Evolutionary conservation across 2,329 filamentous ascomycete genomes (phyloP).

Genomic region (Beauveria australis): DNA sequence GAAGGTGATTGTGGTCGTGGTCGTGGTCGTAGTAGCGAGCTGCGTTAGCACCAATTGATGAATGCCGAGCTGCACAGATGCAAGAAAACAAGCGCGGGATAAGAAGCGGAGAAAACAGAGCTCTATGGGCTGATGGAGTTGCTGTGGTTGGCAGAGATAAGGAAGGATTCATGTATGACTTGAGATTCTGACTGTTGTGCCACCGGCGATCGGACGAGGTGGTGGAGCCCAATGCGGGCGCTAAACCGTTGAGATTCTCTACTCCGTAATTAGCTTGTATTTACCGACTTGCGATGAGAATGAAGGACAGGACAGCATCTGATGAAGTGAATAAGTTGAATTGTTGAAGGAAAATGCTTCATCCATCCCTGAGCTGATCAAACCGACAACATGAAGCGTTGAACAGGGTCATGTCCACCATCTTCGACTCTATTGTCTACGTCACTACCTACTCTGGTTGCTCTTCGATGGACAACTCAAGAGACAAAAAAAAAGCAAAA

Average conservation of each 20-base stretch:
- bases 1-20: neutral
- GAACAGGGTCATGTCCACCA: too few relatives aligned
- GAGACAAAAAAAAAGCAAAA: too few relatives aligned
- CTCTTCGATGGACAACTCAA: too few relatives aligned
- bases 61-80: neutral
- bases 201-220: conserved; percentile 8
- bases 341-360: neutral
- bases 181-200: conserved; percentile 1
- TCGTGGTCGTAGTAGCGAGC: neutral
- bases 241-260: neutral
- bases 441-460: too few relatives aligned
- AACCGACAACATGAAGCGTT: too few relatives aligned
- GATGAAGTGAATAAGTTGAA: neutral
- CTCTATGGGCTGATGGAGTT: neutral
- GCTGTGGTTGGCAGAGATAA: neutral
- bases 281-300: neutral
- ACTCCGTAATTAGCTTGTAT: too few relatives aligned
- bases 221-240: neutral
- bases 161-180: neutral
- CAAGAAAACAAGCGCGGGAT: neutral
- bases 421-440: too few relatives aligned
- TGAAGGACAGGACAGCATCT: neutral
- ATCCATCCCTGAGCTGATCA: too few relatives aligned
- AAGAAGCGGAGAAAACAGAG: neutral
- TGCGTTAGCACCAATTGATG: neutral